These are phyloP conservation scores for Rhinocladiella mackenziei DNA, from an alignment of 2,329 filamentous ascomycete species.

Conservation along the genomic window DNA sequence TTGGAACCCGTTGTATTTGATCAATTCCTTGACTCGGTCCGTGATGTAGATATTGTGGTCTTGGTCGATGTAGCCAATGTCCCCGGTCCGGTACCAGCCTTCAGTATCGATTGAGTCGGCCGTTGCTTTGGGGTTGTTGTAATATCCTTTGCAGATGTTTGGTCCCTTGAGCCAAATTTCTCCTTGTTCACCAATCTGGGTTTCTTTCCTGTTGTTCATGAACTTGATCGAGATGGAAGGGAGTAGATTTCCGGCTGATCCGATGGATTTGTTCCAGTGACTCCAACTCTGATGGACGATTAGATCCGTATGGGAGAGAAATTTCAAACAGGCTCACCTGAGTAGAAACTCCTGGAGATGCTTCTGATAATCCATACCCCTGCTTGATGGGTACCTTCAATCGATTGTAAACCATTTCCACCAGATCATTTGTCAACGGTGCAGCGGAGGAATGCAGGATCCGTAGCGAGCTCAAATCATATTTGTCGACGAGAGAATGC, in stretches of 20 bases:
- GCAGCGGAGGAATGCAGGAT: constrained; percentile 86
- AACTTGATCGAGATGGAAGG: constrained; percentile 45
- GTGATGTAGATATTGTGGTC: constrained; percentile 83
- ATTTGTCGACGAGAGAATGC: constrained; percentile 69
- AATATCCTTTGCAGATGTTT: constrained; percentile 54
- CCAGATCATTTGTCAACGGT: constrained; percentile 73
- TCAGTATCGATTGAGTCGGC: constrained; percentile 53
- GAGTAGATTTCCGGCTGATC: constrained; percentile 74
- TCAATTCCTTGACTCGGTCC: constrained; percentile 66
- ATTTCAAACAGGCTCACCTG: too few relatives aligned
- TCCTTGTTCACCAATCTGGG: constrained; percentile 59
- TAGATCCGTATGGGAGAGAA: too few relatives aligned
- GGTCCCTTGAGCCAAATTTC: constrained; percentile 64
- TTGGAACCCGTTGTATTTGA: constrained; percentile 68
- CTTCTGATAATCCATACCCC: constrained; percentile 82
- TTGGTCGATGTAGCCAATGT: constrained; percentile 72
- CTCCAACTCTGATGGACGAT: constrained; percentile 50
- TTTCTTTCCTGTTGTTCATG: constrained; percentile 43
- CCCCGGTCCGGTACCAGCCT: constrained; percentile 85
- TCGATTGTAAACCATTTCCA: constrained; percentile 67
- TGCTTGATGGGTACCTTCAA: constrained; percentile 80
- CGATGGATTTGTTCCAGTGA: constrained; percentile 66
- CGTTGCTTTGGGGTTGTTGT: constrained; percentile 49
- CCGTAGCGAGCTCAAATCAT: constrained; percentile 72
- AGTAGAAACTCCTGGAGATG: constrained; percentile 66